Conservation (phyloP, 192 early-diverging fungal species). For the Chytriomyces confervae region DNA sequence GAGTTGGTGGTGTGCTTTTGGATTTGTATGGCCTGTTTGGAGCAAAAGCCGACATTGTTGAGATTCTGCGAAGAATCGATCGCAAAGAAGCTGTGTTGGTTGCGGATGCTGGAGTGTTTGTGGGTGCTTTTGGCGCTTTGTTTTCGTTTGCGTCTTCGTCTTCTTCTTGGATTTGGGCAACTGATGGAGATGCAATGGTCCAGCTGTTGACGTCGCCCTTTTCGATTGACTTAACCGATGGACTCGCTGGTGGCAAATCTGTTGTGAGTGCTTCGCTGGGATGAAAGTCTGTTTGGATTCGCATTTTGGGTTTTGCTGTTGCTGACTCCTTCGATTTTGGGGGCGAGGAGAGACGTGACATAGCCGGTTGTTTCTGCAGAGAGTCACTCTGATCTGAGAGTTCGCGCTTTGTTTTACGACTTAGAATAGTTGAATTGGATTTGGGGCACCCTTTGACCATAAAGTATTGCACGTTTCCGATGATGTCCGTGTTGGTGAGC, state of each 20-base stretch:
- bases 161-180: slow-evolving; percentile 42
- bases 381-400: no score
- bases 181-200: slow-evolving; percentile 50
- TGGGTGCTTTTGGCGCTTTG: background rate
- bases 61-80: background rate
- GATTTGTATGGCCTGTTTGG: background rate
- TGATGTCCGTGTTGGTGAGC: slow-evolving; percentile 70
- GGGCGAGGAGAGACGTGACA: no score
- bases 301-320: background rate
- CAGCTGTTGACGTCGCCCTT: slow-evolving; percentile 40
- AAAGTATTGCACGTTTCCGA: slow-evolving; percentile 70
- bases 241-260: slow-evolving; percentile 44
- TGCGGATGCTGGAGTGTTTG: slow-evolving; percentile 7
- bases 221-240: slow-evolving; percentile 52
- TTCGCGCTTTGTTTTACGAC: no score
- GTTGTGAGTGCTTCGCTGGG: background rate
- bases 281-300: background rate
- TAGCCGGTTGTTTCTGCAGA: no score
- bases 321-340: background rate
- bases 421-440: no score
- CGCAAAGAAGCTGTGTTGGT: background rate
- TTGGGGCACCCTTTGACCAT: slow-evolving; percentile 39
- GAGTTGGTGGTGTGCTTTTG: background rate
- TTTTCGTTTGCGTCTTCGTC: slow-evolving; percentile 26
- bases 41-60: background rate